These are phyloP conservation scores for Diplodia mutila DNA, from an alignment of 2,329 filamentous ascomycete genomes.

Conservation along the genomic window DNA sequence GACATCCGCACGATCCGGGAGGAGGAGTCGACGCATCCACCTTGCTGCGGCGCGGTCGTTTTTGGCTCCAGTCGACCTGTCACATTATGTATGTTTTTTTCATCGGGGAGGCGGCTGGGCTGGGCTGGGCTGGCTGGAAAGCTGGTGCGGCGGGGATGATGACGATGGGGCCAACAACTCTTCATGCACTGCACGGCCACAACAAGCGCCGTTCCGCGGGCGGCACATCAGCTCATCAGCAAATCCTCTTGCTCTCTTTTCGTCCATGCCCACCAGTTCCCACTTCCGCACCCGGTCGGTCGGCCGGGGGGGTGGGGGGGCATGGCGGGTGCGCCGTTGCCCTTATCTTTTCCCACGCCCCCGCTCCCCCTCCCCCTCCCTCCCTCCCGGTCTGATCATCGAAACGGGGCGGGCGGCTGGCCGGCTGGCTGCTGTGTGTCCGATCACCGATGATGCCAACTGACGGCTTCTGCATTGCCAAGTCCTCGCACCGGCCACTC, in stretches of 20 bases:
- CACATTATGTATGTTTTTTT: not conserved
- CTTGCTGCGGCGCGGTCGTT: slow-evolving; percentile 4
- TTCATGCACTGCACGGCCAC: slow-evolving; percentile 19
- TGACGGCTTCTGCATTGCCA: no score
- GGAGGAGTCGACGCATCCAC: not conserved
- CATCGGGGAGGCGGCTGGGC: not conserved
- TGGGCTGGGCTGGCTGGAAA: no score
- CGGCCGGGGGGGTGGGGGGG: no score
- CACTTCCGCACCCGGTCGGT: no score
- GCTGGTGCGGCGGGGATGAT: not conserved
- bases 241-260: not conserved
- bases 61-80: not conserved
- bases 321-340: no score
- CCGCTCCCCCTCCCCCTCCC: no score
- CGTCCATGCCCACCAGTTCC: no score
- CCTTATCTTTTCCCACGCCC: no score
- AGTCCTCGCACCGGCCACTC: slow-evolving; percentile 7
- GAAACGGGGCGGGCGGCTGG: no score
- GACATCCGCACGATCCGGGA: slow-evolving; percentile 1
- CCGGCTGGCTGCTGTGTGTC: no score
- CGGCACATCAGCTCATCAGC: slow-evolving; percentile 6
- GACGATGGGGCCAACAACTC: not conserved
- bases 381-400: not conserved
- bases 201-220: not conserved
- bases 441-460: slow-evolving; percentile 1